Conservation (phyloP, 768 basidiomycete species). For the Galerina marginata region DNA sequence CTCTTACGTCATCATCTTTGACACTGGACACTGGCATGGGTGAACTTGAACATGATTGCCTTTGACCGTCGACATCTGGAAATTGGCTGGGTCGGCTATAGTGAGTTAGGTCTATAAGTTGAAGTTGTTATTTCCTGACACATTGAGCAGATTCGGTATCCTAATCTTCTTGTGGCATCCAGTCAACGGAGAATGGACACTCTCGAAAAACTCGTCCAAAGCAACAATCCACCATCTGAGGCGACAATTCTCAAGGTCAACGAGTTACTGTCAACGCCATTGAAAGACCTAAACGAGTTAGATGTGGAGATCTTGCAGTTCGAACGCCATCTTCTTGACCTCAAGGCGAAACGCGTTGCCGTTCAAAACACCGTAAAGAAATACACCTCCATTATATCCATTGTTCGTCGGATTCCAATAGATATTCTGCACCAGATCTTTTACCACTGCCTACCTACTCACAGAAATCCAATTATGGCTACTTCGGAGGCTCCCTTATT, state of each 20-base stretch:
- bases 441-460: background rate
- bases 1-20: no score
- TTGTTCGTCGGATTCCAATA: background rate
- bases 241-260: background rate
- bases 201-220: background rate
- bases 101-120: no score
- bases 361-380: background rate
- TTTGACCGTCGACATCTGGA: no score
- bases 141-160: no score
- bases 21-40: no score
- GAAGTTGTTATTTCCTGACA: no score
- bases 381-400: background rate
- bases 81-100: no score
- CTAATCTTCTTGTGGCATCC: no score
- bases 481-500: background rate
- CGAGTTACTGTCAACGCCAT: background rate
- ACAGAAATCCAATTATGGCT: background rate
- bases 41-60: no score
- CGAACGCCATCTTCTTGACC: background rate
- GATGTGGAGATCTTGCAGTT: background rate
- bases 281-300: background rate
- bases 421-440: slow-evolving; percentile 1
- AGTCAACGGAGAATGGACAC: no score
- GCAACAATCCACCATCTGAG: background rate
- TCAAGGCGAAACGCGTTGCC: background rate